Evolutionary conservation across 805 yeast genomes (phyloP), one percentile per base, ranked within the genome.

Genomic region (Candida tammaniensis): DNA sequence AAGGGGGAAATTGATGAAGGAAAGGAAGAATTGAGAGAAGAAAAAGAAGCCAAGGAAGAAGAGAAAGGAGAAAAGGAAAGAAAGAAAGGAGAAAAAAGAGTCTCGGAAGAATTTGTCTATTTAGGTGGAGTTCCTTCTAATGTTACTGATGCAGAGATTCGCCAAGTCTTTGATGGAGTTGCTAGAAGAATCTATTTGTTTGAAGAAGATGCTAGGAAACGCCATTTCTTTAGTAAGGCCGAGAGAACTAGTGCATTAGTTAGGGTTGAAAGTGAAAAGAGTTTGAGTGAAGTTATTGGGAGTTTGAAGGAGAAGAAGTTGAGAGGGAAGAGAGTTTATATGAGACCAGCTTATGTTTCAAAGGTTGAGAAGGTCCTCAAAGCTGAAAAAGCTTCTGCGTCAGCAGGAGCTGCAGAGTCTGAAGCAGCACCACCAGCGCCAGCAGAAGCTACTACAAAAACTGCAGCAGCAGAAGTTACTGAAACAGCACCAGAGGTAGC

Each of bases 131-230:
- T 74, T 23, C 61, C 69, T 17, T 51, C 57, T 15, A 64, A 55
- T 18, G 55, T 60, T 3, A 63, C 67, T 2, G 78, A 73, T 44
- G 57, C 57, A 8, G 73, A 70, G 6, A 44, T 76, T 36, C 63
- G 70, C 38, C 68, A 56, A 11, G 68, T 56, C 46, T 74, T 75
- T 38, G 71, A 58, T 0, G 76, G 55, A 49, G 51, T 52, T 9
- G 78, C 81, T 8, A 58, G 60, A 22, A 74, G 68, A 27, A 65
- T 76, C 24, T 70, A 66, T 51, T 62, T 76, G 27, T 71, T 66
- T 48, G 70, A 65, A 46, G 63, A 63, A 24, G 21, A 10, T n/a
- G 24, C 11, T n/a, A 58, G 29, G 45, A 50, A 24, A 47, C 46
- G 35, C 47, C 50, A 26, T 47, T 49, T 19, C 48, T 41, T 38